A percentile compares a stretch with the other conserved stretches of the same genome.
Conservation (phyloP, 2,329 filamentous ascomycete genomes). For the Kalaharituber pfeilii region DNA sequence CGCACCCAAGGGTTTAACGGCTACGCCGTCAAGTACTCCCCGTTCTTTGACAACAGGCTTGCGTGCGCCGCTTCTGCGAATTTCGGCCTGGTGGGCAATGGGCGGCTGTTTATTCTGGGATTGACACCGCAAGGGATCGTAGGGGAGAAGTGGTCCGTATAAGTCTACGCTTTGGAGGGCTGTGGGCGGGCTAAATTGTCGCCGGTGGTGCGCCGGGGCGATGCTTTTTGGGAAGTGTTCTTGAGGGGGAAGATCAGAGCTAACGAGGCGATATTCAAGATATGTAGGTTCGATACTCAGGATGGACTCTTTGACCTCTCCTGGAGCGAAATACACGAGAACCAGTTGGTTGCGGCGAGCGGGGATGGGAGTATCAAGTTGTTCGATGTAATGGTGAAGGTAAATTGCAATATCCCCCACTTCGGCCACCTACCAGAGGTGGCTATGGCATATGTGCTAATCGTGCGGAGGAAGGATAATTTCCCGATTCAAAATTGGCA, state of each 20-base stretch:
- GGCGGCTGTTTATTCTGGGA: constrained; percentile 66
- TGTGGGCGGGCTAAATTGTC: constrained; percentile 24
- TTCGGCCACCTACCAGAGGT: background rate
- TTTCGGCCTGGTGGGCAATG: constrained; percentile 94
- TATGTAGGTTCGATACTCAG: constrained; percentile 72
- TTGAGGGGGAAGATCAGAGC: background rate
- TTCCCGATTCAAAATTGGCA: constrained; percentile 86
- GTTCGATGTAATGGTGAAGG: constrained; percentile 62
- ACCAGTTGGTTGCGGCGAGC: constrained; percentile 73
- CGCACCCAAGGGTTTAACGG: constrained; percentile 87
- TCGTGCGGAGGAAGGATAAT: constrained; percentile 28
- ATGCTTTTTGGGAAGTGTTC: background rate
- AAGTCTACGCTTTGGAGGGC: background rate
- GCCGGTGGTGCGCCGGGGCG: background rate
- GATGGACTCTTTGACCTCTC: constrained; percentile 88
- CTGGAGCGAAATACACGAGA: constrained; percentile 94
- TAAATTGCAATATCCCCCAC: constrained; percentile 7
- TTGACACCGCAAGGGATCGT: constrained; percentile 70
- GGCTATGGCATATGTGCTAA: constrained; percentile 10
- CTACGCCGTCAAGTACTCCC: constrained; percentile 94
- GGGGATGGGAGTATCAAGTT: constrained; percentile 91
- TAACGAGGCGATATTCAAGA: background rate
- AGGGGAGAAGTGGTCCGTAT: constrained; percentile 59
- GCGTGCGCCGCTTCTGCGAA: constrained; percentile 84
- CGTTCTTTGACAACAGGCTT: constrained; percentile 88